These are phyloP conservation scores for Colletotrichum magnum DNA, from an alignment of 2,329 filamentous ascomycete species.

Conservation along the genomic window DNA sequence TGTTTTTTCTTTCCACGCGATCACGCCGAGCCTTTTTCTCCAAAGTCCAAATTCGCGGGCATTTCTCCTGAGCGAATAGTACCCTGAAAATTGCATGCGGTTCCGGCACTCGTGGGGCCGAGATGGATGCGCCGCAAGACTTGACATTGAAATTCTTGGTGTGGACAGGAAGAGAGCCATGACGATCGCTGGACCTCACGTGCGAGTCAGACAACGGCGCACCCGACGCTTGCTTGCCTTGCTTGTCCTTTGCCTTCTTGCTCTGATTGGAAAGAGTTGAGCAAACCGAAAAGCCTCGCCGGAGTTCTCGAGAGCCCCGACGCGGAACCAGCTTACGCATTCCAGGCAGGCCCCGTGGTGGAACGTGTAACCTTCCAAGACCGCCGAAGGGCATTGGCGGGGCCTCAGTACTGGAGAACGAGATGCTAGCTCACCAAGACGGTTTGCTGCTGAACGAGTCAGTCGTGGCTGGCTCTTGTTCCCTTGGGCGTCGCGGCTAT, in stretches of 20 bases:
- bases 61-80: background rate
- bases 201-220: constrained; percentile 35
- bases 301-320: background rate
- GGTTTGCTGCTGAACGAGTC: background rate
- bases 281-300: background rate
- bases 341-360: background rate
- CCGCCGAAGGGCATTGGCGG: constrained; percentile 2
- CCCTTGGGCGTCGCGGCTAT: too few species aligned
- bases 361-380: background rate
- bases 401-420: background rate
- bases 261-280: background rate
- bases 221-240: background rate
- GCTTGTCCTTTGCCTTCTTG: background rate
- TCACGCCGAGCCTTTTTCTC: background rate
- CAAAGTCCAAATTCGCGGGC: background rate
- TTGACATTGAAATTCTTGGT: constrained; percentile 10
- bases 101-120: constrained; percentile 21
- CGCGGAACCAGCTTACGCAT: constrained; percentile 6
- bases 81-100: background rate
- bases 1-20: constrained; percentile 20
- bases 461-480: background rate
- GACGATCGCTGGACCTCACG: constrained; percentile 34
- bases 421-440: background rate
- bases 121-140: background rate
- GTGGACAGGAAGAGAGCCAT: constrained; percentile 9